Conservation (phyloP, 1,139 yeast species). For the Hyphopichia pseudoburtonii region DNA sequence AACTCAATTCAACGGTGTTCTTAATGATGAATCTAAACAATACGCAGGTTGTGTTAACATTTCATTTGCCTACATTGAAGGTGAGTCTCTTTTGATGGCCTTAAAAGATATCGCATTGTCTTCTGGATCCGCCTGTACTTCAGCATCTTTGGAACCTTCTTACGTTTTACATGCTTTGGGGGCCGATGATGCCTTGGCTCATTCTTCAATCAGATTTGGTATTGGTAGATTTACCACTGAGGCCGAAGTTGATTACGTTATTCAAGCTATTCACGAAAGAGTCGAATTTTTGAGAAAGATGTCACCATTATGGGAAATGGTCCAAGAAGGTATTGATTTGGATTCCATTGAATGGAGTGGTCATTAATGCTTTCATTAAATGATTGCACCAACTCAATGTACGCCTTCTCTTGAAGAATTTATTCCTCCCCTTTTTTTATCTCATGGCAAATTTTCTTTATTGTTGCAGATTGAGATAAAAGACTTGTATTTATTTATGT, state of each 20-base stretch:
- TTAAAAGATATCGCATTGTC: constrained; percentile 93
- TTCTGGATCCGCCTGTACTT: constrained; percentile 98
- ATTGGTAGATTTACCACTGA: constrained; percentile 97
- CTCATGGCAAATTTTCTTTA: no score
- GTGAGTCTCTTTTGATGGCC: constrained; percentile 97
- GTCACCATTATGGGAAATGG: constrained; percentile 99
- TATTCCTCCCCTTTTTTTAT: no score
- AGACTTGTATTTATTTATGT: no score
- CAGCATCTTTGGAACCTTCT: constrained; percentile 96
- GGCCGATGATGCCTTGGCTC: constrained; percentile 97
- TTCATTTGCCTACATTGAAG: constrained; percentile 96
- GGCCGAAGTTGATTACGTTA: constrained; percentile 90
- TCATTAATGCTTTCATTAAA: no score
- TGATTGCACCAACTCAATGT: no score
- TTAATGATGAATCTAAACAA: constrained; percentile 48
- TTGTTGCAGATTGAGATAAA: no score
- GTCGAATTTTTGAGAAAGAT: constrained; percentile 89
- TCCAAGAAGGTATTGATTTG: constrained; percentile 95
- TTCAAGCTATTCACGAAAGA: constrained; percentile 82
- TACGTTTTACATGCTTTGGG: constrained; percentile 96
- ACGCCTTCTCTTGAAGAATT: no score
- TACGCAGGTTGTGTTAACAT: constrained; percentile 95
- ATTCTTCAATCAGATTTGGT: constrained; percentile 95
- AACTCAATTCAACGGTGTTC: constrained; percentile 86
- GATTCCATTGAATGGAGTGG: constrained; percentile 97